These are phyloP conservation scores for Deinandra increscens DNA, from an alignment of 129 eudicot genomes.

Conservation along the genomic window DNA sequence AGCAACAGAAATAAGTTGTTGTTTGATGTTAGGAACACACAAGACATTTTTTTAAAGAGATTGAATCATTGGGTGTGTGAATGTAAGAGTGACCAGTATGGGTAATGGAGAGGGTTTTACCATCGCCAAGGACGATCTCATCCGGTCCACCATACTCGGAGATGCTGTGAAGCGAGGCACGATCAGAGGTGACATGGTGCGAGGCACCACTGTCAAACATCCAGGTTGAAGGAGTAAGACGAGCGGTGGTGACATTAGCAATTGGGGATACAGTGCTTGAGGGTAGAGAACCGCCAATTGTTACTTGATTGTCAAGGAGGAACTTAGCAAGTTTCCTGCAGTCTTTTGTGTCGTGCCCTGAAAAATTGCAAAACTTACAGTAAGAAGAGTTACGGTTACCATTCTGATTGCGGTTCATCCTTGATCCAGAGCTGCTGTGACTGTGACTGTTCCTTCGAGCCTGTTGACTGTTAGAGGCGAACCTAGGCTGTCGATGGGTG, in stretches of 20 bases:
- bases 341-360: background rate
- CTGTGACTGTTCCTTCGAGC: too few species aligned
- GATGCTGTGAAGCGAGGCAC: background rate
- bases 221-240: background rate
- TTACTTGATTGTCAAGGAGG: background rate
- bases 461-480: too few species aligned
- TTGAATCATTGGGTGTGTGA: background rate
- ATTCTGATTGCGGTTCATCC: background rate
- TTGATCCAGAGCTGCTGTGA: too few species aligned
- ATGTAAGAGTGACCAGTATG: background rate
- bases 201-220: constrained; percentile 14
- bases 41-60: background rate
- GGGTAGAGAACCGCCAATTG: too few species aligned
- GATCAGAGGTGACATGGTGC: background rate
- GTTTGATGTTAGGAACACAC: background rate
- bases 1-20: background rate
- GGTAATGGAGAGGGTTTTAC: too few species aligned
- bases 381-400: background rate
- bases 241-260: background rate
- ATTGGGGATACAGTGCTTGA: background rate
- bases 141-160: too few species aligned
- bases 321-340: background rate
- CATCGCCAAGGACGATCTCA: too few species aligned
- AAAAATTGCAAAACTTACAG: background rate
- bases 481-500: too few species aligned